These are phyloP conservation scores for Psophocarpus tetragonolobus DNA, from an alignment of 306 rosid species.

Conservation along the genomic window DNA sequence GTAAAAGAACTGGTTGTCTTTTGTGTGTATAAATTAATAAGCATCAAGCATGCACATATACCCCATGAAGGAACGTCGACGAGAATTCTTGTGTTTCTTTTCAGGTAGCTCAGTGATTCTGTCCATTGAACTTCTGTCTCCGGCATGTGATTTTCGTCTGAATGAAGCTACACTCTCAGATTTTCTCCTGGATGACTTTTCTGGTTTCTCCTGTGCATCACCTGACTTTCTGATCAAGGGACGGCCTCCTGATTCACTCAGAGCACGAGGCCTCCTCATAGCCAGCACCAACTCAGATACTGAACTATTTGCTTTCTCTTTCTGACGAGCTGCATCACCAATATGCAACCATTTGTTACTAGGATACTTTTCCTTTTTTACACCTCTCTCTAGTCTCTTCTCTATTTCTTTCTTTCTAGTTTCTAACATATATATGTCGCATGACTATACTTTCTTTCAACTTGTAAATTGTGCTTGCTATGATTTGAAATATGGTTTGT, in stretches of 20 bases:
- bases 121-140: constrained; percentile 51
- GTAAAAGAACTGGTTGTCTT: background rate
- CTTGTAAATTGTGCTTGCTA: too few species aligned
- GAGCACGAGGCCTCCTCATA: constrained; percentile 76
- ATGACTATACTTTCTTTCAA: background rate
- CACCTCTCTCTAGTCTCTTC: too few species aligned
- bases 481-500: background rate
- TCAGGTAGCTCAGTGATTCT: constrained; percentile 60
- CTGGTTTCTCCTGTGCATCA: constrained; percentile 34
- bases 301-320: constrained; percentile 69
- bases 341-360: background rate
- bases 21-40: background rate
- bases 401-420: too few species aligned
- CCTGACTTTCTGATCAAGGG: constrained; percentile 59
- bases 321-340: constrained; percentile 72
- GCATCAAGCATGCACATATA: constrained; percentile 25
- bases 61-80: constrained; percentile 85
- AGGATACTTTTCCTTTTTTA: too few species aligned
- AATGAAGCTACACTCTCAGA: constrained; percentile 56
- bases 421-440: background rate
- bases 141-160: constrained; percentile 52
- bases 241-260: constrained; percentile 70
- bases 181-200: constrained; percentile 51
- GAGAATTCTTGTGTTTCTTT: constrained; percentile 55
- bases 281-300: constrained; percentile 75